Evolutionary conservation across 768 basidiomycete genomes (phyloP).

Genomic region (Cystofilobasidium bisporidii): DNA sequence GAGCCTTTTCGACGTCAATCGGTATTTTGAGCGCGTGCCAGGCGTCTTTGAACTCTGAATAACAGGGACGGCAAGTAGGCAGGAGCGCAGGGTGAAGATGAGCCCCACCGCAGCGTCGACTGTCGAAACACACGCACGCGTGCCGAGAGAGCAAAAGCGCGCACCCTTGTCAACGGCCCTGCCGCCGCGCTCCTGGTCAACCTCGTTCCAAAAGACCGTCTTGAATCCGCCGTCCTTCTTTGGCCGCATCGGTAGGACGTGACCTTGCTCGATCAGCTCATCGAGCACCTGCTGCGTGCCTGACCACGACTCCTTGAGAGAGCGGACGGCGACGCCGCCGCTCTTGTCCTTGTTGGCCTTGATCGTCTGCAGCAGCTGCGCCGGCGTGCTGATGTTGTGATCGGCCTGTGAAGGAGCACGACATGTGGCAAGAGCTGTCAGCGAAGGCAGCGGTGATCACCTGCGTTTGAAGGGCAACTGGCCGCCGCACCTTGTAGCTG

Average conservation of each 20-base stretch:
- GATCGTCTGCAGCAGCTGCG: conserved; percentile 71
- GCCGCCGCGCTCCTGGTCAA: conserved; percentile 48
- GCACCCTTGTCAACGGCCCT: conserved; percentile 34
- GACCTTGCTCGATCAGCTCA: conserved; percentile 79
- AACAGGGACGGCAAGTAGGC: not conserved
- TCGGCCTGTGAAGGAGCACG: conserved; percentile 66
- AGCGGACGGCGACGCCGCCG: conserved; percentile 71
- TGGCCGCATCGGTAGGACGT: conserved; percentile 77
- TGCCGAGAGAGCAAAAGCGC: conserved; percentile 48
- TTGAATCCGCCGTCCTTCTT: conserved; percentile 69
- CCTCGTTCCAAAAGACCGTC: conserved; percentile 85
- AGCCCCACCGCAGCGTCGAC: not conserved
- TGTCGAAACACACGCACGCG: no score
- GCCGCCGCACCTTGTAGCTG: conserved; percentile 61
- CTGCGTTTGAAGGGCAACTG: no score
- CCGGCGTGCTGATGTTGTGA: conserved; percentile 74
- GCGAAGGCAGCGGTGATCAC: no score
- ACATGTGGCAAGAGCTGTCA: no score
- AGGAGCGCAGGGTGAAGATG: not conserved
- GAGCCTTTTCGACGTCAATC: conserved; percentile 68
- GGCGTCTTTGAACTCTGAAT: conserved; percentile 74
- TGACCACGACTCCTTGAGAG: conserved; percentile 84
- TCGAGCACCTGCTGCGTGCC: conserved; percentile 73
- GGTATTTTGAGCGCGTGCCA: conserved; percentile 81
- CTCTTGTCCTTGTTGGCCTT: conserved; percentile 67